Evolutionary conservation across 2,329 filamentous ascomycete species (phyloP).

Genomic region (Coniochaeta prunicola): DNA sequence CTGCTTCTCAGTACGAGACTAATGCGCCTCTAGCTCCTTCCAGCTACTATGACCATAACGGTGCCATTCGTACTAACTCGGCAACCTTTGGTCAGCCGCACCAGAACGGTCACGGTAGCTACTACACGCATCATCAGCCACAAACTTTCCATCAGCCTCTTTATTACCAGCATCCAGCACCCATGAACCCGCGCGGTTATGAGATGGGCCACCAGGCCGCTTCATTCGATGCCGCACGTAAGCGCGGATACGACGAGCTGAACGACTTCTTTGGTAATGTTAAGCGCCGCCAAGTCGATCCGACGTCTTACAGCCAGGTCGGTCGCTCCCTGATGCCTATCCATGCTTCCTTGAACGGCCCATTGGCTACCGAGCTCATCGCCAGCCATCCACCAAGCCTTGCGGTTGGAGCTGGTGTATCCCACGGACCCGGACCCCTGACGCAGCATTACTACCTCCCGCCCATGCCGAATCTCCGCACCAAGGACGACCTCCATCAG

Average conservation of each 20-base stretch:
- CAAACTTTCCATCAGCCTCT: slow-evolving; percentile 61
- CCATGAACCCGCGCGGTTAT: slow-evolving; percentile 40
- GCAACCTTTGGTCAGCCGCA: slow-evolving; percentile 47
- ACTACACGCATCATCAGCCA: slow-evolving; percentile 52
- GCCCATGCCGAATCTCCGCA: slow-evolving; percentile 81
- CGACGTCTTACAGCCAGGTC: slow-evolving; percentile 82
- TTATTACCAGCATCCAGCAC: slow-evolving; percentile 62
- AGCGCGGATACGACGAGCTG: slow-evolving; percentile 79
- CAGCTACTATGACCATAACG: slow-evolving; percentile 58
- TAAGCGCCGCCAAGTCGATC: slow-evolving; percentile 87
- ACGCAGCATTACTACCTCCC: slow-evolving; percentile 82
- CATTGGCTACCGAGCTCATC: slow-evolving; percentile 50
- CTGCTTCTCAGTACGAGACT: slow-evolving; percentile 25
- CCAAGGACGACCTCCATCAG: slow-evolving; percentile 87
- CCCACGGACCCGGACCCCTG: slow-evolving; percentile 50
- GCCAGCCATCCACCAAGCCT: slow-evolving; percentile 25
- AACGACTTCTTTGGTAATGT: slow-evolving; percentile 92
- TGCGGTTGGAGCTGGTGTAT: slow-evolving; percentile 46
- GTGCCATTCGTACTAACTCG: slow-evolving; percentile 52
- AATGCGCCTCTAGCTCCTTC: slow-evolving; percentile 41
- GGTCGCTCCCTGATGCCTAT: slow-evolving; percentile 81
- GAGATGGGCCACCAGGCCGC: slow-evolving; percentile 54
- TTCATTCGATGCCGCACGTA: slow-evolving; percentile 56
- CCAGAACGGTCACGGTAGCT: slow-evolving; percentile 46
- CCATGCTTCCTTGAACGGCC: slow-evolving; percentile 58